phyloP scores from a whole-genome alignment of 495 filamentous ascomycete genomes.

The Ascodesmis nigricans region DNA sequence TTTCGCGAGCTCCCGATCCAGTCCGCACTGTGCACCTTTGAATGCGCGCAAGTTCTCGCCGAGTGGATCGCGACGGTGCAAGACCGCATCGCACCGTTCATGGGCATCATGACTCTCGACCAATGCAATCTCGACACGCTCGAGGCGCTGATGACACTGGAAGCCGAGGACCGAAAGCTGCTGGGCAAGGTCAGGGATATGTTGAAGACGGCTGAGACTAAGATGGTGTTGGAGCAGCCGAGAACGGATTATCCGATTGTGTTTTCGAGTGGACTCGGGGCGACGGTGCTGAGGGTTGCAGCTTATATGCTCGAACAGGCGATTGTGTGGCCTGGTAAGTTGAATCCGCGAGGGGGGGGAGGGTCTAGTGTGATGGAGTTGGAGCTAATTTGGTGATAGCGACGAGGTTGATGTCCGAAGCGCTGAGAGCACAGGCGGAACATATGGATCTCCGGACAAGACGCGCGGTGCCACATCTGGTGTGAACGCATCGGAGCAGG shows the following conservation, averaged over 20 bases:
- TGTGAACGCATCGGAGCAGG: no score
- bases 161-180: conserved; percentile 79
- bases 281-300: conserved; percentile 68
- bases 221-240: conserved; percentile 39
- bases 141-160: conserved; percentile 68
- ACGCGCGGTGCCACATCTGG: no score
- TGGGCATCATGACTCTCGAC: conserved; percentile 71
- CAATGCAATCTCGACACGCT: conserved; percentile 54
- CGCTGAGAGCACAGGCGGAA: conserved; percentile 63
- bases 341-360: neutral
- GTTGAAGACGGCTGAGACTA: conserved; percentile 52
- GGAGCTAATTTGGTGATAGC: conserved; percentile 32
- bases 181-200: conserved; percentile 69
- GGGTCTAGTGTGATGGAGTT: conserved; percentile 1
- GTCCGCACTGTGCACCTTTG: conserved; percentile 80
- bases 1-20: conserved; percentile 83
- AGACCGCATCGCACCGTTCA: conserved; percentile 70
- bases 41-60: conserved; percentile 89
- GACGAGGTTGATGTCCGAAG: conserved; percentile 68
- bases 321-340: conserved; percentile 77
- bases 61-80: conserved; percentile 94
- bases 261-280: conserved; percentile 32
- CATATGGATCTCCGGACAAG: conserved; percentile 36
- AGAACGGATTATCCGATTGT: conserved; percentile 35
- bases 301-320: conserved; percentile 78